These are phyloP conservation scores for Alternaria triticina DNA, from an alignment of 2,329 filamentous ascomycete species.

Conservation along the genomic window DNA sequence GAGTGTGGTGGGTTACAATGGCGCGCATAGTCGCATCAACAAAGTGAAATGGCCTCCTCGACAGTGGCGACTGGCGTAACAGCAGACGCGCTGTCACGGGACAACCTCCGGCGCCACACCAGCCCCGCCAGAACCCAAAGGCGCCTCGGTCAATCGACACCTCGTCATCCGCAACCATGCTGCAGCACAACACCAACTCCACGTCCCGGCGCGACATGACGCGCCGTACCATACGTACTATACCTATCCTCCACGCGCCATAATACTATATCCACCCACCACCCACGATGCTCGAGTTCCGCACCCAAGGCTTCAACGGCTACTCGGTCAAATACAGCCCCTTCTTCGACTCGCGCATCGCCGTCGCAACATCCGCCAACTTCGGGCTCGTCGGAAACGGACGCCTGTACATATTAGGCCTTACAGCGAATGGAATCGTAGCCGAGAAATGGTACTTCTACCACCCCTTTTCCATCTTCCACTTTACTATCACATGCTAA, in stretches of 20 bases:
- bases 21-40: background rate
- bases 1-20: background rate
- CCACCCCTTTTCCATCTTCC: background rate
- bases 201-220: slow-evolving; percentile 22
- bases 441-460: slow-evolving; percentile 75
- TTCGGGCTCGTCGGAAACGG: slow-evolving; percentile 98
- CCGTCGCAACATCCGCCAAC: slow-evolving; percentile 89
- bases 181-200: slow-evolving; percentile 19
- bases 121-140: slow-evolving; percentile 22
- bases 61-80: background rate
- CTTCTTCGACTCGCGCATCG: slow-evolving; percentile 94
- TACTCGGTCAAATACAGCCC: slow-evolving; percentile 98
- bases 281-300: slow-evolving; percentile 83
- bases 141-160: slow-evolving; percentile 30
- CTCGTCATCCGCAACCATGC: slow-evolving; percentile 28
- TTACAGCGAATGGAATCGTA: slow-evolving; percentile 83
- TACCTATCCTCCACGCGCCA: slow-evolving; percentile 15
- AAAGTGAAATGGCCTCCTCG: background rate
- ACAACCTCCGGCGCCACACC: slow-evolving; percentile 6
- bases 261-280: slow-evolving; percentile 7
- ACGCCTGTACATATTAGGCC: slow-evolving; percentile 79
- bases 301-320: slow-evolving; percentile 91
- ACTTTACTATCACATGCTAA: slow-evolving; percentile 12
- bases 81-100: slow-evolving; percentile 25
- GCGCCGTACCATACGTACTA: slow-evolving; percentile 4